Evolutionary conservation across 352 stramenopile genomes (phyloP).

Genomic region (Phytophthora syringae): DNA sequence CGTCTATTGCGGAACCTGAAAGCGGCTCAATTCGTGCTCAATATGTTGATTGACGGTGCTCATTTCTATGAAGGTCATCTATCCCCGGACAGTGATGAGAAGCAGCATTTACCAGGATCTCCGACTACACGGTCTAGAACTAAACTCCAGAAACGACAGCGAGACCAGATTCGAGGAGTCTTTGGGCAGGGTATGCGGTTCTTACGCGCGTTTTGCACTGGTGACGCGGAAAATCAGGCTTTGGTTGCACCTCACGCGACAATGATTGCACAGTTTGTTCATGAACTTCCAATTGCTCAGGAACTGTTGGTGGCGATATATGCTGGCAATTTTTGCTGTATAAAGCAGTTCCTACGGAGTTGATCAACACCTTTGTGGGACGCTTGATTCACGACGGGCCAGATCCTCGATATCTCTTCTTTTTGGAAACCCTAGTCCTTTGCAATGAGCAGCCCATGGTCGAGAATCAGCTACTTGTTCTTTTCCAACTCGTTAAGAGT

Average conservation of each 20-base stretch:
- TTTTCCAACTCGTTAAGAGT: conserved; percentile 76
- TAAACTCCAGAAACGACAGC: conserved; percentile 54
- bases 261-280: conserved; percentile 63
- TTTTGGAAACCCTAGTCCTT: conserved; percentile 65
- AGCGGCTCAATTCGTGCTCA: conserved; percentile 63
- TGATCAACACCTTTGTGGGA: conserved; percentile 64
- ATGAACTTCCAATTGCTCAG: conserved; percentile 64
- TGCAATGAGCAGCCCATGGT: conserved; percentile 62
- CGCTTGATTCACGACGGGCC: conserved; percentile 45
- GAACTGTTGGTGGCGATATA: conserved; percentile 67
- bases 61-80: conserved; percentile 75
- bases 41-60: conserved; percentile 71
- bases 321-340: conserved; percentile 52
- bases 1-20: conserved; percentile 66
- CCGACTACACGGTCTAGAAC: conserved; percentile 33
- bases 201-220: conserved; percentile 54
- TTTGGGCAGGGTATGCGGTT: conserved; percentile 69
- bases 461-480: conserved; percentile 72
- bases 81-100: conserved; percentile 13
- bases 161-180: conserved; percentile 57
- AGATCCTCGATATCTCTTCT: conserved; percentile 64
- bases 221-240: conserved; percentile 55
- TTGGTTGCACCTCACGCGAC: conserved; percentile 52
- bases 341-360: conserved; percentile 59
- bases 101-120: conserved; percentile 34